Conservation (phyloP, 768 basidiomycete species). For the Pleurotus salmoneostramineus region DNA sequence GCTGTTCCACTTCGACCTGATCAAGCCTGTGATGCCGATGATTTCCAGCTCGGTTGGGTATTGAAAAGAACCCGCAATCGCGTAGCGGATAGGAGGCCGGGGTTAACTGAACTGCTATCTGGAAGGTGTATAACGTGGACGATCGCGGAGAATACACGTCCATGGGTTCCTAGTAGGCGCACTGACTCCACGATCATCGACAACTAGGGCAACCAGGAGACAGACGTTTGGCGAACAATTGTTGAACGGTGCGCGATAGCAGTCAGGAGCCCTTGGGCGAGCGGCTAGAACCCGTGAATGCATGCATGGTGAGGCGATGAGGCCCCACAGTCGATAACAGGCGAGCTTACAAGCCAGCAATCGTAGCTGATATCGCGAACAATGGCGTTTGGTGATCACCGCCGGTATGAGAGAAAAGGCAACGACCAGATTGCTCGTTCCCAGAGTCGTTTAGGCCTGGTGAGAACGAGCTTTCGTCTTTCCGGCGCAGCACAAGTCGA, state of each 20-base stretch:
- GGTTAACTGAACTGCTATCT: background rate
- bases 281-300: background rate
- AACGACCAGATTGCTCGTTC: background rate
- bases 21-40: background rate
- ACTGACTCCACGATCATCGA: conserved; percentile 2
- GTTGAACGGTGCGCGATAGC: background rate
- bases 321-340: too few relatives aligned
- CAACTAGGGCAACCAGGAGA: background rate
- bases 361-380: background rate
- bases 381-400: conserved; percentile 2
- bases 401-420: conserved; percentile 4
- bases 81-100: background rate
- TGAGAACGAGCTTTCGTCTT: background rate
- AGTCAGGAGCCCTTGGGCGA: background rate
- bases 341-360: too few relatives aligned
- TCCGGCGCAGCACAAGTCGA: background rate
- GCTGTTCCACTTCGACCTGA: background rate
- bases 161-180: background rate
- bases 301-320: too few relatives aligned
- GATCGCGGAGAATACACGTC: conserved; percentile 2
- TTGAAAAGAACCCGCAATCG: background rate
- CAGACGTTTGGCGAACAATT: background rate
- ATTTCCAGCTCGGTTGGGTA: background rate
- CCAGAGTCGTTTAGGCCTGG: conserved; percentile 4
- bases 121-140: background rate